Percentiles rank a stretch among this genome's conserved stretches.
Conservation (phyloP, 495 filamentous ascomycete genomes). For the Penicillium odoratum region DNA sequence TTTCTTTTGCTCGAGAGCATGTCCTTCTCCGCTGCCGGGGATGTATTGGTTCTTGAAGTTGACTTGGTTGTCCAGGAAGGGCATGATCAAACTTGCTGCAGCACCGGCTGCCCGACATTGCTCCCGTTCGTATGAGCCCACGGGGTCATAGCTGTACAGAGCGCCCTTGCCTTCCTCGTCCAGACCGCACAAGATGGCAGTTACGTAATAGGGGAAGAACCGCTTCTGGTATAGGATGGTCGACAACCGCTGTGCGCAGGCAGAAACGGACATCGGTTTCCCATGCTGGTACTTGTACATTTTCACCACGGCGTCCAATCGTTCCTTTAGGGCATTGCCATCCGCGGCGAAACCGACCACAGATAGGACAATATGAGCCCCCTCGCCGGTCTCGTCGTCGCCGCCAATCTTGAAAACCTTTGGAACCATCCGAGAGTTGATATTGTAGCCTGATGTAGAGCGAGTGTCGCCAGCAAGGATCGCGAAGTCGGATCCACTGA, state of each 20-base stretch:
- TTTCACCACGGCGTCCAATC: slow-evolving; percentile 86
- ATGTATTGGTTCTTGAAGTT: slow-evolving; percentile 99
- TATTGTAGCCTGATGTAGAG: slow-evolving; percentile 93
- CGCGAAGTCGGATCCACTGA: slow-evolving; percentile 88
- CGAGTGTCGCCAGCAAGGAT: slow-evolving; percentile 97
- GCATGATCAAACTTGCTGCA: slow-evolving; percentile 97
- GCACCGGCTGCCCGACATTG: slow-evolving; percentile 93
- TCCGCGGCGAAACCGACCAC: slow-evolving; percentile 96
- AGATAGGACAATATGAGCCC: slow-evolving; percentile 81
- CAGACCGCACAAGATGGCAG: slow-evolving; percentile 87
- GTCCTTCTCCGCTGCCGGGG: slow-evolving; percentile 81
- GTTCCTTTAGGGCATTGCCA: slow-evolving; percentile 84
- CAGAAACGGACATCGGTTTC: slow-evolving; percentile 87
- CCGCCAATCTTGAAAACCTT: slow-evolving; percentile 97
- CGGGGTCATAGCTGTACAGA: slow-evolving; percentile 95
- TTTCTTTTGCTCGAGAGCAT: slow-evolving; percentile 65
- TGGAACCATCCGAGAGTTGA: slow-evolving; percentile 90
- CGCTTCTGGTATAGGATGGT: slow-evolving; percentile 95
- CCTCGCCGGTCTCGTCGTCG: slow-evolving; percentile 77
- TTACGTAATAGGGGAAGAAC: slow-evolving; percentile 97
- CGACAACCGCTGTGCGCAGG: slow-evolving; percentile 87
- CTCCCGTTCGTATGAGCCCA: slow-evolving; percentile 94
- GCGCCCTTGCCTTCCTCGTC: slow-evolving; percentile 95
- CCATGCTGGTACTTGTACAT: slow-evolving; percentile 97
- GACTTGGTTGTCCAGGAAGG: slow-evolving; percentile 98